phyloP scores from a whole-genome alignment of 148 eudicot genomes.

The Rhododendron henanense region DNA sequence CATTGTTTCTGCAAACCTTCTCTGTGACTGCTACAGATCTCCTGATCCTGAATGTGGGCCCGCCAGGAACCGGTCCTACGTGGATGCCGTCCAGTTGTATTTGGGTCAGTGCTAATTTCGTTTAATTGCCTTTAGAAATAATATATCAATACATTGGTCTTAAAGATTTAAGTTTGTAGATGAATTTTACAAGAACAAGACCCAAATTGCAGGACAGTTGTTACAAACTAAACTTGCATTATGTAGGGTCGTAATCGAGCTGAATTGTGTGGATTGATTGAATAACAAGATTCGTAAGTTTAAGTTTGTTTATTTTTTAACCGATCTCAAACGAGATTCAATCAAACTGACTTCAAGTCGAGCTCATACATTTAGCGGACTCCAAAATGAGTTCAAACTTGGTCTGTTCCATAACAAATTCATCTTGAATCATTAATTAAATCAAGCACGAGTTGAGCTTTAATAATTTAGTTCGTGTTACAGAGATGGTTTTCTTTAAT shows the following conservation, averaged over 20 bases:
- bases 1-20: constrained; percentile 23
- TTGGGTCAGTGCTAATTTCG: constrained; percentile 16
- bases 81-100: constrained; percentile 23
- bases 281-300: not conserved
- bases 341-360: not conserved
- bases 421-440: not conserved
- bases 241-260: not conserved
- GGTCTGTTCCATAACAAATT: not conserved
- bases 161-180: not conserved
- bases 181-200: not conserved
- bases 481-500: not conserved
- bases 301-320: not conserved
- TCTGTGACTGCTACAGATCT: constrained; percentile 32
- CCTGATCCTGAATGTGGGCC: constrained; percentile 30
- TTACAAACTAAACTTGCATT: not conserved
- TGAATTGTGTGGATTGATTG: not conserved
- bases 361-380: not conserved
- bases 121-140: not conserved
- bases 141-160: not conserved
- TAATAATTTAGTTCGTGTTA: not conserved
- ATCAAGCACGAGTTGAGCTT: not conserved
- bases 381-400: not conserved
- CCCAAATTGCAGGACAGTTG: not conserved
- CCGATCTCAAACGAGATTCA: not conserved
- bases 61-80: constrained; percentile 24